These are phyloP conservation scores for Tuber umbilicatum DNA, from an alignment of 495 filamentous ascomycete species.

Conservation along the genomic window DNA sequence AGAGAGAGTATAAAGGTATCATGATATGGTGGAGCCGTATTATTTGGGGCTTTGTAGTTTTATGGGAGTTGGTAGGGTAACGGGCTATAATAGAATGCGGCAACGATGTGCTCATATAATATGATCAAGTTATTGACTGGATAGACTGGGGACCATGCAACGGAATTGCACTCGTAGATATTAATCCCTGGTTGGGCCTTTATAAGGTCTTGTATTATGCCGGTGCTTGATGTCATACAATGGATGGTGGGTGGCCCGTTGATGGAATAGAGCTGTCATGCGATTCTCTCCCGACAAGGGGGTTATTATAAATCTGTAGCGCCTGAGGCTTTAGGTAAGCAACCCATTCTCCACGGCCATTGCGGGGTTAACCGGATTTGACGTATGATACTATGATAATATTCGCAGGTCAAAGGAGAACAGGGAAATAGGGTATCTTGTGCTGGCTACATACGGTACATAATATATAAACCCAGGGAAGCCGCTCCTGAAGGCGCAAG, in stretches of 20 bases:
- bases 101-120: neutral
- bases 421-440: neutral
- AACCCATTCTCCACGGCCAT: neutral
- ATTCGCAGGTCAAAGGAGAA: neutral
- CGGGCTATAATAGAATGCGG: neutral
- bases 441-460: neutral
- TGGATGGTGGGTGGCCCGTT: neutral
- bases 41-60: neutral
- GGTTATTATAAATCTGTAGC: neutral
- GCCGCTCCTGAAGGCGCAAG: neutral
- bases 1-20: neutral
- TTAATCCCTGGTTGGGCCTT: neutral
- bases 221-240: neutral
- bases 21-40: neutral
- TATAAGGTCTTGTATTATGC: neutral
- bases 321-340: neutral
- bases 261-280: neutral
- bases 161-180: neutral
- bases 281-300: neutral
- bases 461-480: neutral
- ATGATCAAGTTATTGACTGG: neutral
- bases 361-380: neutral
- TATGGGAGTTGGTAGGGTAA: neutral
- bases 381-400: too few relatives aligned
- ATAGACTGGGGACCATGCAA: neutral